Conservation (phyloP, 305 asterid genomes). For the Solanum hybrid region DNA sequence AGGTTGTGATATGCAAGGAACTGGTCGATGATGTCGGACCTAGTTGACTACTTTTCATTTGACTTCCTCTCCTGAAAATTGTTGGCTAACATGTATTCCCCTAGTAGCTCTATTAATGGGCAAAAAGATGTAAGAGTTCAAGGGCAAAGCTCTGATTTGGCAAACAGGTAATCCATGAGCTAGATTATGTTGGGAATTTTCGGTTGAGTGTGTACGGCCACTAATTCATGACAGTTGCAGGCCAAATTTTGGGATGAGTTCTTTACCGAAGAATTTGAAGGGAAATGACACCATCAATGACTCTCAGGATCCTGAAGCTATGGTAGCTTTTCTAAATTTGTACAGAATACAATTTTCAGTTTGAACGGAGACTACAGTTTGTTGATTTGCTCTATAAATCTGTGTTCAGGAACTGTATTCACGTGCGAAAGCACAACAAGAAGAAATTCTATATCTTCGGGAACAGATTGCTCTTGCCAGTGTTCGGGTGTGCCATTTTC, state of each 20-base stretch:
- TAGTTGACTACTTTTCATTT: not conserved
- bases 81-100: slow-evolving; percentile 11
- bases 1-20: slow-evolving; percentile 1
- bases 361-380: slow-evolving; percentile 4
- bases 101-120: slow-evolving; percentile 41
- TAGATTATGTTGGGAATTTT: slow-evolving; percentile 8
- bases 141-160: slow-evolving; percentile 31
- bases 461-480: slow-evolving; percentile 85
- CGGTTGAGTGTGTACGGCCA: slow-evolving; percentile 1
- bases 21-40: not conserved
- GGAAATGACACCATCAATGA: slow-evolving; percentile 38
- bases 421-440: slow-evolving; percentile 56
- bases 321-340: slow-evolving; percentile 41
- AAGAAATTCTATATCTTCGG: slow-evolving; percentile 61
- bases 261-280: slow-evolving; percentile 36
- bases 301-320: slow-evolving; percentile 56
- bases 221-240: slow-evolving; percentile 26
- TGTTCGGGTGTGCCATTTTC: slow-evolving; percentile 46
- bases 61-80: not conserved
- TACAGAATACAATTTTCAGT: slow-evolving; percentile 18
- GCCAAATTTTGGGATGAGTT: slow-evolving; percentile 40
- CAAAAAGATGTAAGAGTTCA: slow-evolving; percentile 26
- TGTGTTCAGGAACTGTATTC: slow-evolving; percentile 53
- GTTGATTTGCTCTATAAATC: slow-evolving; percentile 9
- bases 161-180: slow-evolving; percentile 39